Evolutionary conservation across 2,329 filamentous ascomycete species (phyloP), one percentile per base, ranked within the genome.

Genomic region (Orbilia ellipsospora): DNA sequence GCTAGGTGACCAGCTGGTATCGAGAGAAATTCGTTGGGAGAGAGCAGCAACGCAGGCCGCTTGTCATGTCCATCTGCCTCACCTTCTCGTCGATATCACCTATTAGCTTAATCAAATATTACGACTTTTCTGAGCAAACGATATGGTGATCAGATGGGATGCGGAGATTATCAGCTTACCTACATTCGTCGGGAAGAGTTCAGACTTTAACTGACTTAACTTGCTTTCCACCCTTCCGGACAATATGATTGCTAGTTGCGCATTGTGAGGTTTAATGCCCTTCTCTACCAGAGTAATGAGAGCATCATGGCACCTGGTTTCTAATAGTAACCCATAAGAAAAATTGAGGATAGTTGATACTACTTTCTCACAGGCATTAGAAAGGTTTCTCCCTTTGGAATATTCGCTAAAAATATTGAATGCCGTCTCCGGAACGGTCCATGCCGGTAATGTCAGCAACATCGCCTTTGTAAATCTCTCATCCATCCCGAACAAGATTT

Each of bases 401-500:
- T 80, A 78, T 51, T 80, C 79, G 15, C 77, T 73, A 18, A 80
- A 77, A 48, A 78, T 79, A 16, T 76, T 74, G 26, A 80, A 56
- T 4, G 74, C 79, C 15, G 77, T 79, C 59, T 80, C 79, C 20
- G 79, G 79, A 6, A 78, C 77, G 8, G 78, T 77, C 79, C 79
- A 80, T n/a, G 78, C 79, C 26, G 79, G 74, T 15, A 80, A 70
- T 7, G 79, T 78, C 18, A 79, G 64, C 59, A 78, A 66, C 52
- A 78, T 79, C 28, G 67, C 66, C 59, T 78, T 74, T 18, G 78
- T 73, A 61, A 79, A 80, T 28, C 63, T 54, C 31, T 78, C 65
- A 56, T 79, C 70, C 20, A 62, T 68, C 3, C 78, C 78, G 69
- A 80, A 80, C 40, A 80, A 62, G 13, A 80, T 79, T 54, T 80